Percentiles rank a stretch among this genome's conserved stretches.
Evolutionary conservation across 192 early-diverging fungal genomes (phyloP).

Genomic region (Phlyctochytrium bullatum): DNA sequence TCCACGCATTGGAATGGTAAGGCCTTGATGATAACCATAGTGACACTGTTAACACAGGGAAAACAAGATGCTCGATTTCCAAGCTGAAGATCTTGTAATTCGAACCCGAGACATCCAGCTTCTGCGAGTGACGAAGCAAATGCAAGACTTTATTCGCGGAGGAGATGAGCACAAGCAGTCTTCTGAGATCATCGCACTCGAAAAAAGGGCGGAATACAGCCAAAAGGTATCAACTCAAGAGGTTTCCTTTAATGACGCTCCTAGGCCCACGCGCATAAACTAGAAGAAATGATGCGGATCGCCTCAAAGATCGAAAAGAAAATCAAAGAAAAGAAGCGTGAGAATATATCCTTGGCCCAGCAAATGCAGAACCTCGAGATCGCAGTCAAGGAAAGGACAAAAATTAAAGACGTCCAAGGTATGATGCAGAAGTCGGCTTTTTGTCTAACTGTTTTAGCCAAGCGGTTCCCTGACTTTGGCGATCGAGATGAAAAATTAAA

Average conservation of each 20-base stretch:
- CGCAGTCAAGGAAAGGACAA: constrained; percentile 41
- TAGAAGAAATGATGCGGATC: constrained; percentile 36
- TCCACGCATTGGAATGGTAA: constrained; percentile 64
- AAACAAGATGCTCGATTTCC: constrained; percentile 63
- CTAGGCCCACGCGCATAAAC: constrained; percentile 46
- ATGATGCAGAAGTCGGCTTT: not conserved
- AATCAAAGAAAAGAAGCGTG: constrained; percentile 38
- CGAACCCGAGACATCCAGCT: constrained; percentile 60
- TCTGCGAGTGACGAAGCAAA: constrained; percentile 58
- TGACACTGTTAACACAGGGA: too few species aligned
- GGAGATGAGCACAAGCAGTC: constrained; percentile 56
- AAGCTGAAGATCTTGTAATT: constrained; percentile 55
- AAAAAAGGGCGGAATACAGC: constrained; percentile 51
- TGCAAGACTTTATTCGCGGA: constrained; percentile 60
- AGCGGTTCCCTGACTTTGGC: not conserved
- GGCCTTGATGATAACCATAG: too few species aligned
- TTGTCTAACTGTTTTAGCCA: not conserved
- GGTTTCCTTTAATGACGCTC: not conserved
- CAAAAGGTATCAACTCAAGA: constrained; percentile 30
- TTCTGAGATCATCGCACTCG: constrained; percentile 49
- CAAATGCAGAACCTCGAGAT: constrained; percentile 28
- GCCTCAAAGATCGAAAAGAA: constrained; percentile 36
- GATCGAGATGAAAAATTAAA: constrained; percentile 9
- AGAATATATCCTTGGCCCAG: constrained; percentile 43
- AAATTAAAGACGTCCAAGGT: constrained; percentile 47